phyloP scores from a whole-genome alignment of 768 basidiomycete genomes.

The Royoungia palumana region DNA sequence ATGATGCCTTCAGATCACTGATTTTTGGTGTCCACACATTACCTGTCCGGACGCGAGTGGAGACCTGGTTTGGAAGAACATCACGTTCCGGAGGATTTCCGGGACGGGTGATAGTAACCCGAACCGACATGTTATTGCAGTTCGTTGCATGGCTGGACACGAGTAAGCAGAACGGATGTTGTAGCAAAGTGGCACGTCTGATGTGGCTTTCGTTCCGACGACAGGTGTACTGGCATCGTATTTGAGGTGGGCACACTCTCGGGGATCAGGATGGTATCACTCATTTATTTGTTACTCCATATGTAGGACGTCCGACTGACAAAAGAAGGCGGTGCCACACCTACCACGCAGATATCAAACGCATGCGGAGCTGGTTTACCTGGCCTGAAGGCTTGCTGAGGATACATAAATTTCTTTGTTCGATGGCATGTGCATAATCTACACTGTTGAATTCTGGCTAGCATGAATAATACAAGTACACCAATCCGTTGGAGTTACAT shows the following conservation, averaged over 20 bases:
- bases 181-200: background rate
- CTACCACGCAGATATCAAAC: background rate
- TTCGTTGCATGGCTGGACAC: background rate
- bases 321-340: background rate
- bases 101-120: slow-evolving; percentile 4
- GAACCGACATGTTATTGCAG: background rate
- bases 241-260: slow-evolving; percentile 9
- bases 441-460: background rate
- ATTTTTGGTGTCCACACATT: slow-evolving; percentile 7
- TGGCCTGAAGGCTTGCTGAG: background rate
- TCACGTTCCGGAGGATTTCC: slow-evolving; percentile 5
- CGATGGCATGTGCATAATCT: background rate
- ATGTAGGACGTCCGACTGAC: slow-evolving; percentile 6
- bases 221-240: background rate
- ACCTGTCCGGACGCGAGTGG: background rate
- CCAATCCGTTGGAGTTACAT: background rate
- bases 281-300: background rate
- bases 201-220: background rate
- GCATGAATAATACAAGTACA: slow-evolving; percentile 11
- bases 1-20: background rate
- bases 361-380: slow-evolving; percentile 3
- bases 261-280: too few species aligned
- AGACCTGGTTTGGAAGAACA: slow-evolving; percentile 4
- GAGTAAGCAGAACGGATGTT: background rate
- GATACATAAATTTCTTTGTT: background rate